Evolutionary conservation across 306 rosid species (phyloP), one percentile per base, ranked within the genome.

Genomic region (Vigna angularis): DNA sequence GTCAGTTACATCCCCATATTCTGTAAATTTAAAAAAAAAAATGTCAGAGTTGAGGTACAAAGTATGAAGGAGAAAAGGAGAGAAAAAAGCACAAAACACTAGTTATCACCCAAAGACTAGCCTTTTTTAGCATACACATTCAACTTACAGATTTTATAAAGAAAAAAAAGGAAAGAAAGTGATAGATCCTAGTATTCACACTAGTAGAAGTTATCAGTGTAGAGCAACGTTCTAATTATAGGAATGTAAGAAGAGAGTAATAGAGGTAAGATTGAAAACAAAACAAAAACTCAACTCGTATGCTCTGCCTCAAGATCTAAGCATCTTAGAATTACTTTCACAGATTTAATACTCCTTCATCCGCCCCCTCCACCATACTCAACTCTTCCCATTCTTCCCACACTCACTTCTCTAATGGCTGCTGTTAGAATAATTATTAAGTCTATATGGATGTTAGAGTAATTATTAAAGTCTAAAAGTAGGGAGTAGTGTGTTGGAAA

Each of bases 1-100:
- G 86, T 94, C 93, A 2, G 98, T 94, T 51, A 94, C 88, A 84
- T 94, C 96, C 75, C 97, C 98, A 79, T 90, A 94, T 86, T 92
- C 98, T 94, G 98, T 50, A 81, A 63, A 77, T 66, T 20, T 32
- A 50, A 49, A 52, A 17, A 42, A 74, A 74, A 72, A 79, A 18
- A 40, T 59, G 73, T 76, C 73, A 70, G 77, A 76, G 61, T 55
- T 68, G 75, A 56, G 62, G 52, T 51, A 64, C 53, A 70, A 47
- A 82, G 72, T 24, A n/a, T 66, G 50, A 67, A 48, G n/a, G 6
- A 11, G 40, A 49, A 45, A 51, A 53, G 44, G 10, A 9, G 12
- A 18, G 45, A 2, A 32, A 45, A 10, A 15, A 42, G 61, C 32
- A 64, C 15, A 48, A 11, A 63, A 64, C 47, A 49, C 12, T 32